A percentile compares a stretch with the other conserved stretches of the same genome.
Conservation (phyloP, 805 yeast genomes). For the Candida silvatica region DNA sequence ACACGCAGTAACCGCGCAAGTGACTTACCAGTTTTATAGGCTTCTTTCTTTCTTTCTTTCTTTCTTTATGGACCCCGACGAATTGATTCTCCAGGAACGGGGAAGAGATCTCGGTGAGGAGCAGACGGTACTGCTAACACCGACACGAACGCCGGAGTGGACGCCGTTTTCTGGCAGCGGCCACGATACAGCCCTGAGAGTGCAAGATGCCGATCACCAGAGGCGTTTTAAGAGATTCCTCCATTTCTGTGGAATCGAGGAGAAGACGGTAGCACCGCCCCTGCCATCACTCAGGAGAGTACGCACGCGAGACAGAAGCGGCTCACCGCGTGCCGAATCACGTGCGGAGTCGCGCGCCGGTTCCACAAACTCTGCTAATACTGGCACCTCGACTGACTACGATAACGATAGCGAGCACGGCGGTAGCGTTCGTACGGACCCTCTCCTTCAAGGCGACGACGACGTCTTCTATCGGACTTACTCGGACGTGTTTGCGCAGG, state of each 20-base stretch:
- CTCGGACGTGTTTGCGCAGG: not conserved
- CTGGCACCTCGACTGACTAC: constrained; percentile 6
- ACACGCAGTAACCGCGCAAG: no score
- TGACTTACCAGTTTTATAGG: no score
- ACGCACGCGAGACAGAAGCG: no score
- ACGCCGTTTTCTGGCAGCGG: no score
- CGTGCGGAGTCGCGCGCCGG: not conserved
- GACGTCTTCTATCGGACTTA: not conserved
- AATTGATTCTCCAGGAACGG: constrained; percentile 5
- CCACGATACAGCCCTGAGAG: no score
- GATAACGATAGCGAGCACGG: not conserved
- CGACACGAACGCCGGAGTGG: no score
- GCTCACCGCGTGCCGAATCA: not conserved
- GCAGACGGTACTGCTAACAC: no score
- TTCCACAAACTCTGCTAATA: constrained; percentile 13
- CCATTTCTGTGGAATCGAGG: constrained; percentile 15
- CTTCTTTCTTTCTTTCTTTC: not conserved
- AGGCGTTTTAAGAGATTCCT: constrained; percentile 19
- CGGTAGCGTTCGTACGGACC: not conserved
- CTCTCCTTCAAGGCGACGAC: not conserved
- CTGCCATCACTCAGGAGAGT: no score
- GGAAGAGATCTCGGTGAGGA: no score
- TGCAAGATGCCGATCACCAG: constrained; percentile 20
- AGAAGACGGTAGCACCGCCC: constrained; percentile 3
- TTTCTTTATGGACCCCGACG: constrained; percentile 5